Evolutionary conservation across 139 green algal genomes (phyloP).

Genomic region (Coelastrella sp.): DNA sequence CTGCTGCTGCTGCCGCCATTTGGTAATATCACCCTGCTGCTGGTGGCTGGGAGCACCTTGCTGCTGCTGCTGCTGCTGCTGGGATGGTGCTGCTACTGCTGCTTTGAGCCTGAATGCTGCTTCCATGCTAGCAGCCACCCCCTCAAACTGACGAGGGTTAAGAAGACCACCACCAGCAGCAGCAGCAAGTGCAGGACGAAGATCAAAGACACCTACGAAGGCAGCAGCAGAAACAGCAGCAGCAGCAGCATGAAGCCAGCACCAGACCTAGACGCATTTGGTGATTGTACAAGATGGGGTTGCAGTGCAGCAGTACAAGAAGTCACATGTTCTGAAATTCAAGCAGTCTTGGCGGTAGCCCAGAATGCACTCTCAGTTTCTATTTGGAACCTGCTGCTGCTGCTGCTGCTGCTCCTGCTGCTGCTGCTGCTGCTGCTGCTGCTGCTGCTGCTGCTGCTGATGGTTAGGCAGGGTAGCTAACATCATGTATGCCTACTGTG

Average conservation of each 20-base stretch:
- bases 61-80: constrained; percentile 24
- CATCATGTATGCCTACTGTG: no score
- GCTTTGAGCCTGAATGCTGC: constrained; percentile 51
- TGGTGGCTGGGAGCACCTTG: not conserved
- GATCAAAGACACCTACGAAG: constrained; percentile 61
- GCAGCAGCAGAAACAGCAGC: not conserved
- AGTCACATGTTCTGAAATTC: no score
- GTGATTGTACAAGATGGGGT: no score
- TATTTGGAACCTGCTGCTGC: no score
- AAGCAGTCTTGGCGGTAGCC: no score
- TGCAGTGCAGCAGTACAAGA: no score
- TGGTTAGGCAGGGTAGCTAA: no score
- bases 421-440: constrained; percentile 5
- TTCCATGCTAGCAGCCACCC: constrained; percentile 72
- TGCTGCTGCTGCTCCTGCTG: no score
- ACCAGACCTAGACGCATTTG: no score
- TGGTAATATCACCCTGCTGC: no score
- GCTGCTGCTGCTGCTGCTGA: not conserved
- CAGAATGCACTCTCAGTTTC: no score
- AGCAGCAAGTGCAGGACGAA: constrained; percentile 69
- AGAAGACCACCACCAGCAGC: constrained; percentile 52
- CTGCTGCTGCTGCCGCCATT: constrained; percentile 41
- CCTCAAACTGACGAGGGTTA: constrained; percentile 75
- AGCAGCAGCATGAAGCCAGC: not conserved
- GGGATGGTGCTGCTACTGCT: not conserved